Evolutionary conservation across 306 rosid genomes (phyloP), one percentile per base, ranked within the genome.

Genomic region (Glycine latifolia): DNA sequence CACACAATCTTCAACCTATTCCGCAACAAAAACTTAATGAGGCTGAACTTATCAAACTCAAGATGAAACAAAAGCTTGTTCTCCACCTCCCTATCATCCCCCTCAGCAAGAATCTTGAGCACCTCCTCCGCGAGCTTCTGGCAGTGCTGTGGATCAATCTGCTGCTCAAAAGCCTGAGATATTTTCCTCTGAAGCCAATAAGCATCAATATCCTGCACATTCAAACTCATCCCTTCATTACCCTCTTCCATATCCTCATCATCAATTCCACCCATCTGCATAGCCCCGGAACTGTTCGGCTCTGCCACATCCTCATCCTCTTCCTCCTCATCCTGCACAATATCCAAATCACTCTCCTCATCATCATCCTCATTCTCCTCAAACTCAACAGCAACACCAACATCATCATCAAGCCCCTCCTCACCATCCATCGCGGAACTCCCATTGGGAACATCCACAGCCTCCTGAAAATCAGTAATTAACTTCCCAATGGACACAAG

Each of bases 141-240:
- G 81, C 98, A 95, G 15, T 93, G 97, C 20, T 90, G 93, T 4
- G 98, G 94, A 87, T 95, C 98, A 83, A 95, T 91, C 84, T 82
- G 93, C 79, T 93, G 97, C 65, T 91, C 96, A 71, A 86, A 95
- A 35, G 98, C 98, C 74, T 82, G 93, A 26, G 99, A 95, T 52
- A 95, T 95, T 85, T 93, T 95, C 89, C 99, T 88, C 87, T 95
- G 99, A 72, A 95, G 92, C 99, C 99, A 95, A 83, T 93, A 95
- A 4, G 99, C 99, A 87, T 90, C 98, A 67, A 95, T 93, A 84
- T 91, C 97, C 88, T 93, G 97, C 76, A 92, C 99, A 86, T 95
- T 93, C 8, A 95, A 91, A 77, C 82, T 83, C 97, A 89, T 89
- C 12, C 96, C 96, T 71, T 91, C 99, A 16, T 90, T 91, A 10